A percentile compares a stretch with the other conserved stretches of the same genome.
Evolutionary conservation across 441 rosid genomes (phyloP).

Genomic region (Populus hybrid): DNA sequence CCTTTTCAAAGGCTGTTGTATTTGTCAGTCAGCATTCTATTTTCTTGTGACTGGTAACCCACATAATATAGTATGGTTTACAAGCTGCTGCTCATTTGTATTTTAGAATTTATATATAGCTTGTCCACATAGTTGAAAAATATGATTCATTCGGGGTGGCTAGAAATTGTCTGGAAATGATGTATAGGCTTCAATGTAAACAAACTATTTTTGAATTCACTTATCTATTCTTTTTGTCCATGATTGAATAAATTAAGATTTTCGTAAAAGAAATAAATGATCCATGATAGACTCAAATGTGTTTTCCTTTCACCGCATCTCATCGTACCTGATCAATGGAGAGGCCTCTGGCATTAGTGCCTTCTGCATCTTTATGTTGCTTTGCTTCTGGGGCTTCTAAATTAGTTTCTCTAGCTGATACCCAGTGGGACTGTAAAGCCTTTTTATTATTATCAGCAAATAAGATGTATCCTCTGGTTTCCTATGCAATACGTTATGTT

Average conservation of each 20-base stretch:
- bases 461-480: not conserved
- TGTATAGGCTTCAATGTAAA: not conserved
- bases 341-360: not conserved
- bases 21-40: slow-evolving; percentile 1
- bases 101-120: not conserved
- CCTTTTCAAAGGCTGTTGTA: slow-evolving; percentile 10
- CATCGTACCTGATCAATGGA: no score
- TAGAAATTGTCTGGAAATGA: not conserved
- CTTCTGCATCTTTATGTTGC: not conserved
- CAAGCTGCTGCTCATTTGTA: not conserved
- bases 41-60: not conserved
- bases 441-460: not conserved
- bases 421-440: not conserved
- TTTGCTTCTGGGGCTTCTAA: not conserved
- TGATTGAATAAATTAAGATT: not conserved
- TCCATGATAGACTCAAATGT: not conserved
- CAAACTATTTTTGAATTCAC: not conserved
- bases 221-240: not conserved
- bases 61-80: no score
- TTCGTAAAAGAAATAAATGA: not conserved
- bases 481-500: not conserved
- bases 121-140: not conserved
- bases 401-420: not conserved
- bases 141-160: not conserved
- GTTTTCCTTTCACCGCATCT: no score